These are phyloP conservation scores for Penicillium hordei DNA, from an alignment of 2,329 filamentous ascomycete genomes.

Conservation along the genomic window DNA sequence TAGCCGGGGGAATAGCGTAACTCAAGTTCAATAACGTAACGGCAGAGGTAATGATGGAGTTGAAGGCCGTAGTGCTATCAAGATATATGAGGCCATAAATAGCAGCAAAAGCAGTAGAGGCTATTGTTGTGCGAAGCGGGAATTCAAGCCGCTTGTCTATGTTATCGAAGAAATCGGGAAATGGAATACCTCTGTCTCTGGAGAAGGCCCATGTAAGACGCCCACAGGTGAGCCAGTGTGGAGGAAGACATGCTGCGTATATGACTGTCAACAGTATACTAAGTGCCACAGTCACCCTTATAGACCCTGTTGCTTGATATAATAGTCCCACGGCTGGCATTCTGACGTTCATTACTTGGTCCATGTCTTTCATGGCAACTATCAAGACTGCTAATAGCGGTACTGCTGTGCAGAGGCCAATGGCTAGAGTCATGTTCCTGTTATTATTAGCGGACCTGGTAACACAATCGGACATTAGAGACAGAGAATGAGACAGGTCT, in stretches of 20 bases:
- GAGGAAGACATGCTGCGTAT: slow-evolving; percentile 26
- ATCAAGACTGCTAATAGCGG: not conserved
- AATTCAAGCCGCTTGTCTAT: not conserved
- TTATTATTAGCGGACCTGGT: not conserved
- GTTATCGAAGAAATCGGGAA: not conserved
- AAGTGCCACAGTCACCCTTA: slow-evolving; percentile 17
- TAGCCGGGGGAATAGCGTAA: slow-evolving; percentile 31
- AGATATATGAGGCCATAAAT: slow-evolving; percentile 38
- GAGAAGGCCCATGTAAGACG: slow-evolving; percentile 37
- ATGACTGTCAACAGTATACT: slow-evolving; percentile 16
- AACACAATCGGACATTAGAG: not conserved
- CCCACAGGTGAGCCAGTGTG: slow-evolving; percentile 34
- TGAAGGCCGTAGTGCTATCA: slow-evolving; percentile 33
- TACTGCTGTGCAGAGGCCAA: not conserved
- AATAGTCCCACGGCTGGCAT: slow-evolving; percentile 19
- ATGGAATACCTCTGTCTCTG: slow-evolving; percentile 30
- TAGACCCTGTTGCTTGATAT: slow-evolving; percentile 28
- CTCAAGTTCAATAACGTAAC: slow-evolving; percentile 33
- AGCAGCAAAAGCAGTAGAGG: slow-evolving; percentile 24
- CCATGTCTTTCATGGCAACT: not conserved
- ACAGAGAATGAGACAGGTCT: not conserved
- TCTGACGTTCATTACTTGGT: not conserved
- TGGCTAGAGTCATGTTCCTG: slow-evolving; percentile 22
- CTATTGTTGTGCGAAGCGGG: not conserved
- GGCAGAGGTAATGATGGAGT: slow-evolving; percentile 35